These are phyloP conservation scores for Ceratobasidium sp. DNA, from an alignment of 1,284 basidiomycete genomes.

Conservation along the genomic window DNA sequence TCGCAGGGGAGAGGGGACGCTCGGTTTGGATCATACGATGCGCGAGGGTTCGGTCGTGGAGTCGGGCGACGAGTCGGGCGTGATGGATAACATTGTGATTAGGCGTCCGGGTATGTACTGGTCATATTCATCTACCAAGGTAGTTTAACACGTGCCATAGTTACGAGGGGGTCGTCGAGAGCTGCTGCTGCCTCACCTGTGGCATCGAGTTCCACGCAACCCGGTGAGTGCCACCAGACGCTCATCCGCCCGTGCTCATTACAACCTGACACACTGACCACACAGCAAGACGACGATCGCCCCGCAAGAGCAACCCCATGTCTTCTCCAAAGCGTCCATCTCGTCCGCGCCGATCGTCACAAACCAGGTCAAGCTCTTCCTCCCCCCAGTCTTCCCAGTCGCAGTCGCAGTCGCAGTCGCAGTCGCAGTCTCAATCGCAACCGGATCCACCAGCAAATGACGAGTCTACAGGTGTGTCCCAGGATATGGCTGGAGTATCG, in stretches of 20 bases:
- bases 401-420: slow-evolving; percentile 22
- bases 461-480: slow-evolving; percentile 33
- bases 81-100: slow-evolving; percentile 43
- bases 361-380: slow-evolving; percentile 12
- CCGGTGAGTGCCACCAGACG: neutral
- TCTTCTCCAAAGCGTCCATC: neutral
- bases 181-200: neutral
- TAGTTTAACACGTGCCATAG: slow-evolving; percentile 4
- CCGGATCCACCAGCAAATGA: slow-evolving; percentile 11
- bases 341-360: slow-evolving; percentile 14
- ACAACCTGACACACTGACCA: neutral
- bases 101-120: slow-evolving; percentile 30
- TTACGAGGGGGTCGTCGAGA: slow-evolving; percentile 11
- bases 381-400: slow-evolving; percentile 24
- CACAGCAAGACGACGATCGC: slow-evolving; percentile 20
- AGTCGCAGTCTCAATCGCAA: slow-evolving; percentile 29
- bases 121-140: neutral
- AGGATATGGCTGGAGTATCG: slow-evolving; percentile 29
- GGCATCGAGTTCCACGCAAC: slow-evolving; percentile 2
- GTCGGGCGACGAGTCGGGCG: slow-evolving; percentile 39
- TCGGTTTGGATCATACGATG: slow-evolving; percentile 16
- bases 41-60: slow-evolving; percentile 22
- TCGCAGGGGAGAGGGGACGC: neutral
- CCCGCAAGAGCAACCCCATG: slow-evolving; percentile 18
- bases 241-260: slow-evolving; percentile 7